Conservation (phyloP, 192 early-diverging fungal genomes). For the Podila clonocystis region DNA sequence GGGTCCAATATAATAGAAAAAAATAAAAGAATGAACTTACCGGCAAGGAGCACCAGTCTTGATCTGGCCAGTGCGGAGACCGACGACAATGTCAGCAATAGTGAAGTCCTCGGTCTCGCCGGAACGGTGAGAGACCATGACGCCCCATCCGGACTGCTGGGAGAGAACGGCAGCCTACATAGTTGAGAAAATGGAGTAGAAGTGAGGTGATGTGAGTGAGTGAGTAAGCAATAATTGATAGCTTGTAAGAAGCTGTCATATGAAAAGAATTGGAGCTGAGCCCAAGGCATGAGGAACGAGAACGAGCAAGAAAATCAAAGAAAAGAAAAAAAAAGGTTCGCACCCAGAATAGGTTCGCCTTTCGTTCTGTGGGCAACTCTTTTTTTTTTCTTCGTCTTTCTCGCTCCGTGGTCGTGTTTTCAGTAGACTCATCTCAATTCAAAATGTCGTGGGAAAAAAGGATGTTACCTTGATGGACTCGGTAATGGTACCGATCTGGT, state of each 20-base stretch:
- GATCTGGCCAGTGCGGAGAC: conserved; percentile 95
- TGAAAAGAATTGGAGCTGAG: conserved; percentile 14
- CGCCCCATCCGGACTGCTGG: conserved; percentile 94
- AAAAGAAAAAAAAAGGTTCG: conserved; percentile 6
- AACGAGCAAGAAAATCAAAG: conserved; percentile 40
- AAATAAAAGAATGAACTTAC: conserved; percentile 1
- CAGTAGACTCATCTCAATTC: background rate
- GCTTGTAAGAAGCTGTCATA: background rate
- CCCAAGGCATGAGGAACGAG: conserved; percentile 24
- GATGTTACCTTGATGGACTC: conserved; percentile 80
- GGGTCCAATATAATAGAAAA: background rate
- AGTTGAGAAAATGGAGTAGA: background rate
- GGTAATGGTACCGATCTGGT: conserved; percentile 98
- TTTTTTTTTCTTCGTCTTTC: background rate
- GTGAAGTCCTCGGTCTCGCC: conserved; percentile 97
- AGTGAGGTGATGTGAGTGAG: background rate
- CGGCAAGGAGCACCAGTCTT: conserved; percentile 99
- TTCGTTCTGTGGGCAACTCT: background rate
- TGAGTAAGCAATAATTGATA: conserved; percentile 15
- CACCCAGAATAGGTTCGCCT: background rate
- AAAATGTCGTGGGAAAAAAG: background rate
- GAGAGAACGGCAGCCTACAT: conserved; percentile 74
- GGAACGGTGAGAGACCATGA: conserved; percentile 99
- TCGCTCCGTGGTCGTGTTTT: too few relatives aligned
- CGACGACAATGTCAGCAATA: conserved; percentile 97